A percentile compares a stretch with the other conserved stretches of the same genome.
Conservation (phyloP, 306 rosid species). For the Styphnolobium japonicum region DNA sequence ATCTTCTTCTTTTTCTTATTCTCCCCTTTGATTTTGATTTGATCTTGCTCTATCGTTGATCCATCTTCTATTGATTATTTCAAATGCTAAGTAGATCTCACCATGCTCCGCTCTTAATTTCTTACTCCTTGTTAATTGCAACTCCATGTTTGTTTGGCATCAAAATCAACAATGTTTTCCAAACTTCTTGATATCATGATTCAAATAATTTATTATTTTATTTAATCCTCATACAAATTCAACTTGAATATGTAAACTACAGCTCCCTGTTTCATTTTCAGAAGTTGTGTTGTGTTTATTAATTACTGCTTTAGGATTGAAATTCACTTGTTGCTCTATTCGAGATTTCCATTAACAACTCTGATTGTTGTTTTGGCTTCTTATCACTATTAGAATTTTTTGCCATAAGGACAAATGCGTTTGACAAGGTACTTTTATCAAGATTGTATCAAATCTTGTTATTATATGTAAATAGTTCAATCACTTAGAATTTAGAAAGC, state of each 20-base stretch:
- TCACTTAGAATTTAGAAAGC: not conserved
- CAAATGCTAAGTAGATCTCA: conserved; percentile 23
- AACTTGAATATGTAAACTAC: too few relatives aligned
- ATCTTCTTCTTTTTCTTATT: not conserved
- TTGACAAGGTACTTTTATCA: conserved; percentile 52
- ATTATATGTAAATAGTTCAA: not conserved
- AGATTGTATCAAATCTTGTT: not conserved
- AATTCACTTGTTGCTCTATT: not conserved
- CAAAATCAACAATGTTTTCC: not conserved
- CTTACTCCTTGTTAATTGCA: too few relatives aligned
- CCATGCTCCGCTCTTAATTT: not conserved
- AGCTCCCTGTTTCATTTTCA: not conserved
- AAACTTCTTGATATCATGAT: too few relatives aligned
- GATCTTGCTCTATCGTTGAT: too few relatives aligned
- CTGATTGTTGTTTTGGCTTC: not conserved
- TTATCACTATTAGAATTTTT: too few relatives aligned
- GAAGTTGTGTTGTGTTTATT: not conserved
- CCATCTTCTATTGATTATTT: too few relatives aligned
- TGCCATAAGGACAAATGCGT: too few relatives aligned
- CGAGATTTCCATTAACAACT: not conserved
- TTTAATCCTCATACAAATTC: not conserved
- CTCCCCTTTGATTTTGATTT: not conserved
- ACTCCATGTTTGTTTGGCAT: too few relatives aligned
- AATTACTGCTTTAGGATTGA: not conserved
- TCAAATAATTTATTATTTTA: too few relatives aligned